Conservation (phyloP, 345 rosid genomes). For the Eucalyptus decipiens region DNA sequence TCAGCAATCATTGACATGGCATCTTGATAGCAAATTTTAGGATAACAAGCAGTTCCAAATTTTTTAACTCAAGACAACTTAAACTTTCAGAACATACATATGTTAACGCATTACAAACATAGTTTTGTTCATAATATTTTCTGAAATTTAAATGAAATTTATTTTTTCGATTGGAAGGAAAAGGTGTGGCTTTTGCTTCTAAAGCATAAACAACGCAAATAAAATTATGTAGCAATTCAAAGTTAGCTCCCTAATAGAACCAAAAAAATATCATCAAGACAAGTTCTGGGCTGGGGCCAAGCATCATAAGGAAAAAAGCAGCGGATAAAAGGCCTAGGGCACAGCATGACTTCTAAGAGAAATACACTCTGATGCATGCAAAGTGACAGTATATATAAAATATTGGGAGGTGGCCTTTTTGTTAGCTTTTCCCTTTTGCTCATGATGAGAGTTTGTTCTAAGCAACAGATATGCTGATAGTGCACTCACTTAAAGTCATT, state of each 20-base stretch:
- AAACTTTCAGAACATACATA: neutral
- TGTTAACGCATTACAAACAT: neutral
- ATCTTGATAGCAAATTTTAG: neutral
- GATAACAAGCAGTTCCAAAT: neutral
- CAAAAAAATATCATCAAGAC: neutral
- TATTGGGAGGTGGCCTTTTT: neutral
- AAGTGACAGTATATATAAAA: neutral
- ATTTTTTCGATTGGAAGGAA: neutral
- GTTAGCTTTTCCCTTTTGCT: neutral
- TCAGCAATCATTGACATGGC: neutral
- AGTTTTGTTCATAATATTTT: neutral
- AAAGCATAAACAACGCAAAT: neutral
- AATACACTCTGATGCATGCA: neutral
- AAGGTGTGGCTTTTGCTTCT: neutral
- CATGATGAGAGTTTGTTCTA: neutral
- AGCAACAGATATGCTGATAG: neutral
- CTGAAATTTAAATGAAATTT: neutral
- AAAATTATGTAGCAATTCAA: neutral
- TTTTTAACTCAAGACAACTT: neutral
- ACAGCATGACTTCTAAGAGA: neutral
- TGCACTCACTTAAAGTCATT: neutral
- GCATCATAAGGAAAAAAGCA: neutral
- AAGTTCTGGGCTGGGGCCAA: neutral
- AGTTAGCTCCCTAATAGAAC: neutral
- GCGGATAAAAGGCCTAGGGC: neutral